Evolutionary conservation across 768 basidiomycete species (phyloP).

Genomic region (Serpula lacrymans): DNA sequence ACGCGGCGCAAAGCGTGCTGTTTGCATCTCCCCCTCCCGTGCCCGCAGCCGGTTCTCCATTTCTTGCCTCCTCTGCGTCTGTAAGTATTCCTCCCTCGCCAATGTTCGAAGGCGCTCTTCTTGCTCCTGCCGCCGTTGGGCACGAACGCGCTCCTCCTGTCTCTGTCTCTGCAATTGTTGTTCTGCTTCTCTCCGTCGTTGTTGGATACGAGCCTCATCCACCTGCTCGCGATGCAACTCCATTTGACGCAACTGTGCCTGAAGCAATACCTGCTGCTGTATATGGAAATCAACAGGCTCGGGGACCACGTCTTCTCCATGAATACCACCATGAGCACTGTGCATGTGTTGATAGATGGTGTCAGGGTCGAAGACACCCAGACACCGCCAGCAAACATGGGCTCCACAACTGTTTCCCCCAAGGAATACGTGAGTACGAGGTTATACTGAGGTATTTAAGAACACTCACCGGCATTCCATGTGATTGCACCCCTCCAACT

Average conservation of each 20-base stretch:
- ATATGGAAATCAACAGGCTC: constrained; percentile 15
- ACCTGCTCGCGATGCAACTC: too few species aligned
- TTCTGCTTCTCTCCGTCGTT: too few species aligned
- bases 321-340: constrained; percentile 26
- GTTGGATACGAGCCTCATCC: too few species aligned
- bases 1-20: not conserved
- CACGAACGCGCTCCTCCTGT: too few species aligned
- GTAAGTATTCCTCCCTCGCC: constrained; percentile 1
- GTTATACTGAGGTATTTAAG: too few species aligned
- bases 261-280: constrained; percentile 16
- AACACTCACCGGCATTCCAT: constrained; percentile 50
- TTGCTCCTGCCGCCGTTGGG: not conserved
- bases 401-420: too few species aligned
- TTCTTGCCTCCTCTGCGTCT: constrained; percentile 1
- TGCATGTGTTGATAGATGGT: constrained; percentile 40
- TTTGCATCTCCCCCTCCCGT: not conserved
- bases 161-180: too few species aligned
- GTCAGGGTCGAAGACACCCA: constrained; percentile 32
- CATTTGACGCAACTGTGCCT: constrained; percentile 11
- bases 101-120: not conserved
- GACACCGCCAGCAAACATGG: constrained; percentile 56
- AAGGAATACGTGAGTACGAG: too few species aligned
- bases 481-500: constrained; percentile 54
- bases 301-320: constrained; percentile 12
- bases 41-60: constrained; percentile 3